Evolutionary conservation across 176 grass and related monocot species (phyloP).

Genomic region (Lolium rigidum): DNA sequence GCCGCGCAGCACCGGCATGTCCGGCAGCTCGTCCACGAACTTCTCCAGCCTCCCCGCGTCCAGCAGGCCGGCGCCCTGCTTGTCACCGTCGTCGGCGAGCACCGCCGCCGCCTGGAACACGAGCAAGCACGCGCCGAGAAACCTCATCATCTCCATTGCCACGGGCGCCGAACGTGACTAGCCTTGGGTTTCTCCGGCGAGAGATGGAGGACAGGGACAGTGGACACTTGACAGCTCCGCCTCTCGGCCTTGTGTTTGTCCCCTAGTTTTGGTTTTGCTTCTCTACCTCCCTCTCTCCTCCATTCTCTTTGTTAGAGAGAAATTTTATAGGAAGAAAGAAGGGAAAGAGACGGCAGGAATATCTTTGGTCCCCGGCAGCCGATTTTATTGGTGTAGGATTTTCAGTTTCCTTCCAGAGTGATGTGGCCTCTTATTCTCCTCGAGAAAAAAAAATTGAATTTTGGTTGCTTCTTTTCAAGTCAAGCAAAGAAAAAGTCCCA

Average conservation of each 20-base stretch:
- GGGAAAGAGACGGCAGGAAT: slow-evolving; percentile 34
- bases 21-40: slow-evolving; percentile 92
- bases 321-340: not conserved
- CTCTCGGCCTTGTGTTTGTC: slow-evolving; percentile 16
- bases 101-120: not conserved
- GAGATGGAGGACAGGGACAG: not conserved
- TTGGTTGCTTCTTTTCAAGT: no score
- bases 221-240: not conserved
- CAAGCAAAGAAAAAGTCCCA: no score
- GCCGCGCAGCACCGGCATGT: slow-evolving; percentile 70
- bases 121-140: slow-evolving; percentile 11
- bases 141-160: slow-evolving; percentile 50
- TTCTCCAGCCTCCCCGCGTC: slow-evolving; percentile 65
- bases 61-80: slow-evolving; percentile 18
- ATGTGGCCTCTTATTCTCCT: slow-evolving; percentile 32
- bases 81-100: not conserved
- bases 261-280: slow-evolving; percentile 4
- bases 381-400: slow-evolving; percentile 9
- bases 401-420: not conserved
- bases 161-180: not conserved
- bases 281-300: not conserved
- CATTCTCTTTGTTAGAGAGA: no score
- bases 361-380: not conserved
- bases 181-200: not conserved
- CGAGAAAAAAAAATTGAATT: not conserved